Evolutionary conservation across 352 stramenopile species (phyloP), one percentile per base, ranked within the genome.

Genomic region (Globisporangium solare): DNA sequence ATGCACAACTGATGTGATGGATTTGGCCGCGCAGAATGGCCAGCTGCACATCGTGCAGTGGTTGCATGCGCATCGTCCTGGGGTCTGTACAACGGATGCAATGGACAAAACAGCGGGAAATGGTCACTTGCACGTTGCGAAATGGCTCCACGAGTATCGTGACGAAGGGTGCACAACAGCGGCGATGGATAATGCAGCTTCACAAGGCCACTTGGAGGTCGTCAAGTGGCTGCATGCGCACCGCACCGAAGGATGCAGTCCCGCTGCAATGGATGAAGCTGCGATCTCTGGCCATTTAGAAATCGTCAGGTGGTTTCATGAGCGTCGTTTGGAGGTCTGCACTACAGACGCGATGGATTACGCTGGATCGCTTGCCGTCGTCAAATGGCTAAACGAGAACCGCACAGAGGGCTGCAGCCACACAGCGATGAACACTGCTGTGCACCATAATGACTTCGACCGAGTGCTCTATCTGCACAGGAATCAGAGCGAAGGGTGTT

Each of bases 31-130:
- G 6, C 15, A 27, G 12, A 49, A 27, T 20, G 40, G 40, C 39
- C 51, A 56, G 12, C 41, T 56, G 3, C 15, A 49, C 39, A 24
- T 47, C 7, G 24, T 56, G 3, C 21, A 56, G 51, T 56, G 51
- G 51, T 13, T 56, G 2, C 39, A 56, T 15, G 14, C 39, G 14
- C 37, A 42, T 49, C 37, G 22, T 24, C 47, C 1, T 15, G 51
- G 32, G 6, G 47, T 20, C 10, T 52, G 47, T 15, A 52, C 47
- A 17, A 15, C 22, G 3, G 22, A 31, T 18, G 47, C 47, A 18
- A 51, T 51, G 47, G 47, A 51, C 47, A 40, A 31, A 31, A 24
- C 47, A 11, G 47, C 47, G 18, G 22, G 40, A 49, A 32, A 32
- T 14, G 48, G 31, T 10, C 31, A 54, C n/a, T 31, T 54, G n/a